A percentile compares a stretch with the other conserved stretches of the same genome.
Evolutionary conservation across 2,329 filamentous ascomycete genomes (phyloP).

Genomic region (Alternaria sp.): DNA sequence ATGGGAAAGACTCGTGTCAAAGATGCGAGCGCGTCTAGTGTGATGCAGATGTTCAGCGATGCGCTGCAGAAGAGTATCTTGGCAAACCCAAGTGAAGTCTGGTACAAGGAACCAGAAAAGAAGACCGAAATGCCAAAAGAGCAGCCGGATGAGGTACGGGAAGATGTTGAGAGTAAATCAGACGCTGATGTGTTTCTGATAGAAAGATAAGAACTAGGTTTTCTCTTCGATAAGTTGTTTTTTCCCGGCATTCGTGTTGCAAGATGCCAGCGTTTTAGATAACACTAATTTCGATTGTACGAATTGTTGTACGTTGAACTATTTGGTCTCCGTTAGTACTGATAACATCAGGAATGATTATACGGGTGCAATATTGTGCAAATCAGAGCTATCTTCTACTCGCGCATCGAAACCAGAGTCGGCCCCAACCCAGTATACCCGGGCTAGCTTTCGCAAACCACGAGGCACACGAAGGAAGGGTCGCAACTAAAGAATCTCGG

Average conservation of each 20-base stretch:
- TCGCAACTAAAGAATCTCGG: constrained; percentile 8
- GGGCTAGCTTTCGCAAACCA: constrained; percentile 20
- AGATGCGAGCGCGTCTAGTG: constrained; percentile 5
- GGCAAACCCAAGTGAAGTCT: constrained; percentile 6
- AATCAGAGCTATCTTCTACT: constrained; percentile 24
- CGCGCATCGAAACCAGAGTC: constrained; percentile 15
- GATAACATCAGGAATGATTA: not conserved
- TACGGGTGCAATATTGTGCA: not conserved
- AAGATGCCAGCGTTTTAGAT: not conserved
- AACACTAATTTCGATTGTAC: not conserved
- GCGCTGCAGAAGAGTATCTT: constrained; percentile 16
- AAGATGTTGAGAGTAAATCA: not conserved
- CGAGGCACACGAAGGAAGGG: not conserved
- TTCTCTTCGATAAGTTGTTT: not conserved
- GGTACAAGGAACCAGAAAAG: constrained; percentile 19
- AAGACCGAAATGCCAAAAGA: not conserved
- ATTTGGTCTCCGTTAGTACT: not conserved
- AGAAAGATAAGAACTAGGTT: not conserved
- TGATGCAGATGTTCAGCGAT: constrained; percentile 22
- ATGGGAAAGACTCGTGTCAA: constrained; percentile 23
- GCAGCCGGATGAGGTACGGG: not conserved
- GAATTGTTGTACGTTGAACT: not conserved
- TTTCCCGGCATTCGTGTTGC: not conserved
- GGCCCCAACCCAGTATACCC: constrained; percentile 1
- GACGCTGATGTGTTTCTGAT: not conserved